Evolutionary conservation across 805 yeast genomes (phyloP).

Genomic region (Spathaspora passalidarum): DNA sequence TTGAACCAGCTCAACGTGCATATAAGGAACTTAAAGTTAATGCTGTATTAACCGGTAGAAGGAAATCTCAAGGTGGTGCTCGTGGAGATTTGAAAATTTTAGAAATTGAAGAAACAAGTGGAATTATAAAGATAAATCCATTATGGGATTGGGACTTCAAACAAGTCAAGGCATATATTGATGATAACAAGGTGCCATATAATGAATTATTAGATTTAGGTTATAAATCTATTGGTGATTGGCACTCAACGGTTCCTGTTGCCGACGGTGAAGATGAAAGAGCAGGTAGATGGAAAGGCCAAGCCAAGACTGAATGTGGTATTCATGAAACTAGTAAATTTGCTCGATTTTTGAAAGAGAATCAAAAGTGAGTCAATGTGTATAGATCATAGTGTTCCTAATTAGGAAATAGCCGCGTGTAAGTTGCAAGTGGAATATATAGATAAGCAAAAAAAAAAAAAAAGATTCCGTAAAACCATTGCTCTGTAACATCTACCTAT

Average conservation of each 20-base stretch:
- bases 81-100: constrained; percentile 69
- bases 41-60: constrained; percentile 89
- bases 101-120: constrained; percentile 68
- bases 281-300: constrained; percentile 96
- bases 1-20: constrained; percentile 88
- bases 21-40: constrained; percentile 67
- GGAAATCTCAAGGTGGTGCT: constrained; percentile 87
- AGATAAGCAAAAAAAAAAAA: background rate
- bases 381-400: background rate
- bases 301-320: constrained; percentile 91
- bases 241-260: constrained; percentile 91
- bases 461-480: no score
- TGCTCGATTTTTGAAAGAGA: constrained; percentile 47
- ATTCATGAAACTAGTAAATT: constrained; percentile 81
- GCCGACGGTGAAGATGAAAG: constrained; percentile 92
- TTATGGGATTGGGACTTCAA: constrained; percentile 77
- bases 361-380: background rate
- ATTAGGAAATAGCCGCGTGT: background rate
- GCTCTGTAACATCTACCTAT: background rate
- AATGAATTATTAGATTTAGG: constrained; percentile 82
- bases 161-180: constrained; percentile 68
- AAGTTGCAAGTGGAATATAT: background rate
- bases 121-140: constrained; percentile 85
- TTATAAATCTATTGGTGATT: constrained; percentile 90
- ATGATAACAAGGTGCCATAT: constrained; percentile 73